Percentiles rank a stretch among this genome's conserved stretches.
Conservation (phyloP, 768 basidiomycete genomes). For the Aureoboletus auriporus region DNA sequence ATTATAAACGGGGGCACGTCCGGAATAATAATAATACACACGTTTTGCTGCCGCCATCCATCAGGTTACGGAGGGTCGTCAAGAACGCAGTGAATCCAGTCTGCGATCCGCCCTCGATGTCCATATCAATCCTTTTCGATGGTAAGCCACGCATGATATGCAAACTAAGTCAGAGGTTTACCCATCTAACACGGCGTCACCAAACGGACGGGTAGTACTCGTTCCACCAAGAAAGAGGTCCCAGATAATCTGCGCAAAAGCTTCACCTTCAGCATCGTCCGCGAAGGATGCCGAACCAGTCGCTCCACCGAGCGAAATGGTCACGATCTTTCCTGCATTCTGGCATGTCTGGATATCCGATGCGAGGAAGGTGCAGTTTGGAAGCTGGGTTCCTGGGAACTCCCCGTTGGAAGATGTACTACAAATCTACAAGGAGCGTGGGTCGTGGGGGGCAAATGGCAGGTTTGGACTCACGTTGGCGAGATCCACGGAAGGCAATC, state of each 20-base stretch:
- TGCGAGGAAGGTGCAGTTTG: constrained; percentile 60
- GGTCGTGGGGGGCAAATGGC: neutral
- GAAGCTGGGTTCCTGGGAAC: constrained; percentile 60
- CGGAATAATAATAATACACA: constrained; percentile 6
- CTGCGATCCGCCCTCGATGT: constrained; percentile 43
- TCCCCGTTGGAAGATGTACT: constrained; percentile 51
- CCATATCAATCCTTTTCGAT: constrained; percentile 38
- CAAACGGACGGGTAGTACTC: constrained; percentile 65
- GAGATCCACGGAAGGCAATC: constrained; percentile 56
- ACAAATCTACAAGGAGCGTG: constrained; percentile 45
- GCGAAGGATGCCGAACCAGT: constrained; percentile 59
- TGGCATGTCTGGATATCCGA: constrained; percentile 64
- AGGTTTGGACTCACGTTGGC: constrained; percentile 42
- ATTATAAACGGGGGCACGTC: constrained; percentile 2
- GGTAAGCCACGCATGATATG: neutral
- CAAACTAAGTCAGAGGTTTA: constrained; percentile 17
- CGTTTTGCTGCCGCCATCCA: constrained; percentile 25
- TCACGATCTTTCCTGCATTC: constrained; percentile 57
- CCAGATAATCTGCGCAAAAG: constrained; percentile 70
- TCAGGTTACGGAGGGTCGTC: constrained; percentile 26
- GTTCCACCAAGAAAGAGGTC: constrained; percentile 62
- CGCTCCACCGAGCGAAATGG: constrained; percentile 59
- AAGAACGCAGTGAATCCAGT: constrained; percentile 31
- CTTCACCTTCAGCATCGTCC: constrained; percentile 51
- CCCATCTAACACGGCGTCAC: constrained; percentile 70